Evolutionary conservation across 2,329 filamentous ascomycete species (phyloP).

Genomic region (Lasiodiplodia sp.): DNA sequence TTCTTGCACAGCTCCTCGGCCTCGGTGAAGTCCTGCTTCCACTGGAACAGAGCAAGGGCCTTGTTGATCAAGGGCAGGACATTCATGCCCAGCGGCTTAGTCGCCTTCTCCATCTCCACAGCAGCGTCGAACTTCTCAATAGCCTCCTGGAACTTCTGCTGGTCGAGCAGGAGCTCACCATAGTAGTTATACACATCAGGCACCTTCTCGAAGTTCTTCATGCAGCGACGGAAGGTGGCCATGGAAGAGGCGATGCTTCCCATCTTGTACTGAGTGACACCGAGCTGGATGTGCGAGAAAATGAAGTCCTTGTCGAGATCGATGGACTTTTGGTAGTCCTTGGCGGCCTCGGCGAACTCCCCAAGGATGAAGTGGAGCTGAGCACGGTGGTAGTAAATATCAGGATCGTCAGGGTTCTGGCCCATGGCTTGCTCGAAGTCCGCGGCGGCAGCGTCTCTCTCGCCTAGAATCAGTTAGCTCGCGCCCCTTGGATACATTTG

Average conservation of each 20-base stretch:
- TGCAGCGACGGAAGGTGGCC: slow-evolving; percentile 95
- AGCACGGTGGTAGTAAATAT: slow-evolving; percentile 98
- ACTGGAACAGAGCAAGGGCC: slow-evolving; percentile 94
- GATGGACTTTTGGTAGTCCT: slow-evolving; percentile 99
- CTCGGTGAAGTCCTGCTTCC: slow-evolving; percentile 95
- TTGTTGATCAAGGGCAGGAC: slow-evolving; percentile 98
- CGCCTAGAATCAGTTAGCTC: slow-evolving; percentile 58
- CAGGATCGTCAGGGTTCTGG: slow-evolving; percentile 87
- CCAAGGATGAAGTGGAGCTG: slow-evolving; percentile 98
- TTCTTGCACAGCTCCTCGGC: slow-evolving; percentile 97
- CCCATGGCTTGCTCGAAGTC: slow-evolving; percentile 87
- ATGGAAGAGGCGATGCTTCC: slow-evolving; percentile 96
- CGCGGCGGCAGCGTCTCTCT: slow-evolving; percentile 82
- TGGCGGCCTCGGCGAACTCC: slow-evolving; percentile 90
- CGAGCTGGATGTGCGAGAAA: slow-evolving; percentile 98
- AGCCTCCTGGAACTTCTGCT: slow-evolving; percentile 93
- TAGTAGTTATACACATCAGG: slow-evolving; percentile 99
- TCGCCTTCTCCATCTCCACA: slow-evolving; percentile 97
- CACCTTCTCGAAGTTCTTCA: slow-evolving; percentile 97
- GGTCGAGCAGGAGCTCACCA: slow-evolving; percentile 93
- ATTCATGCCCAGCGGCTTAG: slow-evolving; percentile 95
- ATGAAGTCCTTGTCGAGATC: slow-evolving; percentile 96
- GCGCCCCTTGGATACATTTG: not conserved
- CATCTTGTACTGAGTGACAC: slow-evolving; percentile 99
- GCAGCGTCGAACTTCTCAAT: slow-evolving; percentile 98